Conservation (phyloP, 2,329 filamentous ascomycete species). For the Neonectria sp. region DNA sequence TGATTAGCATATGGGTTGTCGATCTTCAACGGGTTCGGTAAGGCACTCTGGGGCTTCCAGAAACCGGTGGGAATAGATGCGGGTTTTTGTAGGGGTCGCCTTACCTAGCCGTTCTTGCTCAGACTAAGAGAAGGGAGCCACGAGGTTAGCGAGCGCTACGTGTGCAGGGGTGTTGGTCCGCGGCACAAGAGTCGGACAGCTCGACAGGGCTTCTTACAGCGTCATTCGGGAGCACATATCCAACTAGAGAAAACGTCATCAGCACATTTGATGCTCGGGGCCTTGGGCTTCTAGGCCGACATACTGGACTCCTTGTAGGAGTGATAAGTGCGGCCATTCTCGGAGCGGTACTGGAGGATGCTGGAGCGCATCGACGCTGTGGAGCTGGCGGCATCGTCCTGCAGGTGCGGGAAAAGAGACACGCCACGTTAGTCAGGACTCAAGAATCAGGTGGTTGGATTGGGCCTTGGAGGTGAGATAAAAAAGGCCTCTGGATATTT, state of each 20-base stretch:
- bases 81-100: neutral
- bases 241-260: conserved; percentile 23
- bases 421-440: neutral
- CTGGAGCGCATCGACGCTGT: conserved; percentile 54
- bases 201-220: conserved; percentile 35
- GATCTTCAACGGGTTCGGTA: neutral
- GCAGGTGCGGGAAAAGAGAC: conserved; percentile 10
- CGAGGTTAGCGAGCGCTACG: conserved; percentile 29
- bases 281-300: neutral
- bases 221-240: conserved; percentile 52
- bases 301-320: conserved; percentile 50
- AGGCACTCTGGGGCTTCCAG: neutral
- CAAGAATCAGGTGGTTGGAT: neutral
- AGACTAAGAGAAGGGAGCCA: conserved; percentile 31
- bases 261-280: neutral
- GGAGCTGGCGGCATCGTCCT: conserved; percentile 48
- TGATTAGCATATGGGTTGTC: conserved; percentile 1
- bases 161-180: neutral
- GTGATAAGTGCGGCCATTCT: conserved; percentile 58
- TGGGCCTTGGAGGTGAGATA: neutral
- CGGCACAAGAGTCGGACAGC: neutral
- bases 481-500: neutral
- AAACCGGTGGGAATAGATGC: neutral
- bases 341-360: conserved; percentile 54
- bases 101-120: conserved; percentile 52